Conservation (phyloP, 257 asterid species). For the Ballota nigra region DNA sequence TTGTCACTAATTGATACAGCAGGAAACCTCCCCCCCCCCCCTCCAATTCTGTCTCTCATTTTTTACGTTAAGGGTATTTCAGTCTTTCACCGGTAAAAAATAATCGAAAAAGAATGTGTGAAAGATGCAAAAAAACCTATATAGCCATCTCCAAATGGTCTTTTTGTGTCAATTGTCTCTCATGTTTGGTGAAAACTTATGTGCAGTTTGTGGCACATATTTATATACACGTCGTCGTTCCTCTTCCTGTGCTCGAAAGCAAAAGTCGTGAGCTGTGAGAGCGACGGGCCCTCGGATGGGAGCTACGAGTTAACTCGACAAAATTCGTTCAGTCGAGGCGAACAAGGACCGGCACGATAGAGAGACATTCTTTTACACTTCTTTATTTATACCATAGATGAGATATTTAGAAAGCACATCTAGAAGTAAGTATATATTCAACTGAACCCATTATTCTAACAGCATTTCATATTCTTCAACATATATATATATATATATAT, state of each 20-base stretch:
- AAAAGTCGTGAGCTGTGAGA: constrained; percentile 38
- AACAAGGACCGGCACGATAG: constrained; percentile 41
- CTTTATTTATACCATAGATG: constrained; percentile 9
- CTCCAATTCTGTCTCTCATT: not conserved
- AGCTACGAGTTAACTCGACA: constrained; percentile 71
- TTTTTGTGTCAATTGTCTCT: too few relatives aligned
- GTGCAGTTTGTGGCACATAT: constrained; percentile 89
- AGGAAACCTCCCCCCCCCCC: not conserved
- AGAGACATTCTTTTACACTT: constrained; percentile 26
- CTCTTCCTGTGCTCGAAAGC: constrained; percentile 89
- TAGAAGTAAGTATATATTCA: constrained; percentile 14
- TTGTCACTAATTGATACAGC: too few relatives aligned
- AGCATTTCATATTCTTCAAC: constrained; percentile 6
- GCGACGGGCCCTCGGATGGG: constrained; percentile 41
- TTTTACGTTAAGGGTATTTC: too few relatives aligned
- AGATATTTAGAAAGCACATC: not conserved
- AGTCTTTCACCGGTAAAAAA: too few relatives aligned
- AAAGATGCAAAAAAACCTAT: too few relatives aligned
- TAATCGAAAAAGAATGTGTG: too few relatives aligned
- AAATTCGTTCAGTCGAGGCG: constrained; percentile 45
- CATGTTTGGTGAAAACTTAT: constrained; percentile 24
- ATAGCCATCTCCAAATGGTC: too few relatives aligned
- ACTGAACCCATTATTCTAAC: not conserved
- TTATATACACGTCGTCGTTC: constrained; percentile 79
- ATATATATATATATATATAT: not conserved